Percentiles rank a stretch among this genome's conserved stretches.
Evolutionary conservation across 164 flowering plant genomes (phyloP).

Genomic region (Santalum album): DNA sequence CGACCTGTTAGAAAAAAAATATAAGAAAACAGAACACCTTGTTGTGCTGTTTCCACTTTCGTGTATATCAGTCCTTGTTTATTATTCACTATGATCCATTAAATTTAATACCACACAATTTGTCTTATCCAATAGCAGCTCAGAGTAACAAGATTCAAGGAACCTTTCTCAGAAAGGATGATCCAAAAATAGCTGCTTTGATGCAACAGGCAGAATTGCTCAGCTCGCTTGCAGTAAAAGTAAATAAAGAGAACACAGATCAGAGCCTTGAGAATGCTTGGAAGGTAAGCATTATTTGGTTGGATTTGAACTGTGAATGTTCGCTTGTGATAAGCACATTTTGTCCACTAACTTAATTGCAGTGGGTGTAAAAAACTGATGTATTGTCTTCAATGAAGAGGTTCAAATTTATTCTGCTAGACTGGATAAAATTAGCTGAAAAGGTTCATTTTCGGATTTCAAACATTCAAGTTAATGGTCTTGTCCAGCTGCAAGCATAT

Average conservation of each 20-base stretch:
- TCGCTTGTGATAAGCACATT: background rate
- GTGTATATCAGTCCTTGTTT: no score
- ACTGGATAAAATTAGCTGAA: background rate
- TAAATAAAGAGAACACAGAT: constrained; percentile 56
- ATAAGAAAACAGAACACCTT: no score
- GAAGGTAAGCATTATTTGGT: constrained; percentile 49
- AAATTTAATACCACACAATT: background rate
- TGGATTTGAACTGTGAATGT: background rate
- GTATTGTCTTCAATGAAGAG: no score
- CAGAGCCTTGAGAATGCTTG: constrained; percentile 93
- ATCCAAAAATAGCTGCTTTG: constrained; percentile 72
- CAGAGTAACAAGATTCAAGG: constrained; percentile 41
- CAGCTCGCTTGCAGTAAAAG: constrained; percentile 78
- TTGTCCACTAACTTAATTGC: background rate
- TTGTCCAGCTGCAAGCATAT: background rate
- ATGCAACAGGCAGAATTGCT: constrained; percentile 93
- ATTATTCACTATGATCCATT: background rate
- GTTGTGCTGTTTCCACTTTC: no score
- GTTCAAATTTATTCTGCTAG: background rate
- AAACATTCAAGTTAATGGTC: background rate
- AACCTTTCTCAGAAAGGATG: constrained; percentile 69
- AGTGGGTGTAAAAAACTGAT: background rate
- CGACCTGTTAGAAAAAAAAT: no score
- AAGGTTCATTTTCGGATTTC: background rate
- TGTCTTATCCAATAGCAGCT: constrained; percentile 20